phyloP scores from a whole-genome alignment of 192 early-diverging fungal genomes.

The Rhizophagus sp. region DNA sequence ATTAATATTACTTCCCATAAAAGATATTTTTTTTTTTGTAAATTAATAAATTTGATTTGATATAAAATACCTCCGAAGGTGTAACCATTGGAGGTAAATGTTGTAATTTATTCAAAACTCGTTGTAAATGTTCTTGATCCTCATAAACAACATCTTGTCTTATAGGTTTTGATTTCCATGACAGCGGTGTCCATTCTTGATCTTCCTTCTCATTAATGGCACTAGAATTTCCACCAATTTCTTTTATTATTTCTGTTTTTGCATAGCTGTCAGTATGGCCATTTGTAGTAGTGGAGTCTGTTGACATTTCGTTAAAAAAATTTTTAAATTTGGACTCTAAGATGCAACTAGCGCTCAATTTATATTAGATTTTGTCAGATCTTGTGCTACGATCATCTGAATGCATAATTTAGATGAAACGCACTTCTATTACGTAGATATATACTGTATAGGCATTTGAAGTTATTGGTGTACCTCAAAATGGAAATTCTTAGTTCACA shows the following conservation, averaged over 20 bases:
- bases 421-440: too few relatives aligned
- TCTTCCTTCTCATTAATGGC: conserved; percentile 4
- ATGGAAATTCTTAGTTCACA: too few relatives aligned
- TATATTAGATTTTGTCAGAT: too few relatives aligned
- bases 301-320: neutral
- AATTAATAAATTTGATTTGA: neutral
- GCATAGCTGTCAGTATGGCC: neutral
- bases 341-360: too few relatives aligned
- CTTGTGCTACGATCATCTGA: too few relatives aligned
- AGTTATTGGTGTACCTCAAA: too few relatives aligned
- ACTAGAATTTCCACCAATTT: neutral
- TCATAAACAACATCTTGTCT: conserved; percentile 90
- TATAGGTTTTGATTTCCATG: conserved; percentile 76
- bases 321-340: too few relatives aligned
- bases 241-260: neutral
- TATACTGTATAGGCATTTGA: too few relatives aligned
- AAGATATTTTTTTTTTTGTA: neutral
- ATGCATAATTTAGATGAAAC: too few relatives aligned
- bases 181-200: conserved; percentile 63
- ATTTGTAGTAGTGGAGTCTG: neutral
- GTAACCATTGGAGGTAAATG: conserved; percentile 90
- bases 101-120: conserved; percentile 74
- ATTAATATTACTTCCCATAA: neutral
- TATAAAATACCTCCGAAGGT: conserved; percentile 67
- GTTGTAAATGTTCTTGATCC: conserved; percentile 65